Percentiles rank a stretch among this genome's conserved stretches.
Conservation (phyloP, 257 asterid genomes). For the Solanum gracilifrons region DNA sequence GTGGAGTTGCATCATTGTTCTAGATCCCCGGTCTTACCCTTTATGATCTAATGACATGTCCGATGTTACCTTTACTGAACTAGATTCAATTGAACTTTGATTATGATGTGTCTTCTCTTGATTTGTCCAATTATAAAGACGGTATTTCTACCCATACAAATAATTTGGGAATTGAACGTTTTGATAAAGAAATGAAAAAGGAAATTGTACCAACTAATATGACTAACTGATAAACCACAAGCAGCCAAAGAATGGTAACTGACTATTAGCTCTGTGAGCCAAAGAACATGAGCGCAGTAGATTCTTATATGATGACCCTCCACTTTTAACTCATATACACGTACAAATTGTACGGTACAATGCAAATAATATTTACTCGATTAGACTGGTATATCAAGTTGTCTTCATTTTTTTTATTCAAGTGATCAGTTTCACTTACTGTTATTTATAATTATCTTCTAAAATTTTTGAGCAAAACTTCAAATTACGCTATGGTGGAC, state of each 20-base stretch:
- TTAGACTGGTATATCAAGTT: not conserved
- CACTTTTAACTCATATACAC: not conserved
- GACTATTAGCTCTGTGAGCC: not conserved
- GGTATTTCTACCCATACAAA: not conserved
- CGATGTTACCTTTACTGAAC: not conserved
- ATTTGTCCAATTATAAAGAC: not conserved
- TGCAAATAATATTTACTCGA: not conserved
- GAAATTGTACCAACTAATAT: not conserved
- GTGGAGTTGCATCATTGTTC: not conserved
- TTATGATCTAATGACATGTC: not conserved
- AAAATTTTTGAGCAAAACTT: not conserved
- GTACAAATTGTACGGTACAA: not conserved
- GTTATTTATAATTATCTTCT: not conserved
- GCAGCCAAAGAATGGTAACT: not conserved
- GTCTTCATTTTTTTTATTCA: not conserved
- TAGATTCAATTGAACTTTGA: not conserved
- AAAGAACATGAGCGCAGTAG: not conserved
- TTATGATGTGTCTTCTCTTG: not conserved
- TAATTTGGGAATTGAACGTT: not conserved
- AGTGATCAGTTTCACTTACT: not conserved
- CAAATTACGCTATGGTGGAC: not conserved
- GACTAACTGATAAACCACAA: not conserved
- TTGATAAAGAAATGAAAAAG: not conserved
- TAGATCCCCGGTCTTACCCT: not conserved
- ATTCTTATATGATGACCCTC: not conserved